Base-by-base conservation (phyloP, 176 grass and related monocot species). In the Phoenix roebelenii region DNA sequence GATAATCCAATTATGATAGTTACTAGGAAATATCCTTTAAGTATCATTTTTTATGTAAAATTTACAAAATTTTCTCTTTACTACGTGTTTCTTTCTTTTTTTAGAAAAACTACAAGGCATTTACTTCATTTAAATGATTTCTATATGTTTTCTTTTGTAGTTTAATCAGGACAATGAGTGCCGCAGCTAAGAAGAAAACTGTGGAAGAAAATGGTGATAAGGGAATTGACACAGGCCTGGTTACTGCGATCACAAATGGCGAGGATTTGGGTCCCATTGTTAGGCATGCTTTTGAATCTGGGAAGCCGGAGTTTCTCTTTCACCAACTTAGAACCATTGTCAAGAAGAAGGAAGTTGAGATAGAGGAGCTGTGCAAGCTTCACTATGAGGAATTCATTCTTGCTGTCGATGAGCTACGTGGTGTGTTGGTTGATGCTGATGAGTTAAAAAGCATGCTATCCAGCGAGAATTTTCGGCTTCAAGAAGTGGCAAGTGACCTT, bases 321-420 rank as follows among this genome's bases (percentile, higher is more conserved):
- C 84, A 88, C 14, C 77, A 74, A 64, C 80, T 97, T 15, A 76
- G 72, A 76, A 83, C 64, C 56, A 85, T 88, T 30, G 87, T 80
- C 2, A 91, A 91, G 65, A 97, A 91, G 54, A 97, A 97, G 25
- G 87, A 97, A 58, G 76, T 81, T 19, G 92, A 97, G 84, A 97
- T 97, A 4, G 93, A 97, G 50, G 87, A 91, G 69, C 69, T 88
- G 2, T 97, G 93, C 51, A 80, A 70, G 18, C 84, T 91, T 67
- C 87, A 97, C 16, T 91, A 97, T 0, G 93, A 88, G 82, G 87
- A 91, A 7, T 97, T 97, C 81, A 97, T 97, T 63, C 55, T 87
- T 26, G 93, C 87, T 0, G 87, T 97, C 0, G 93, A 97, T 1
- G 93, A 97, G 57, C 49, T 97, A 1, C 84, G 81, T 18, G 84